A percentile compares a stretch with the other conserved stretches of the same genome.
Evolutionary conservation across 257 asterid species (phyloP).

Genomic region (Lavandula angustifolia): DNA sequence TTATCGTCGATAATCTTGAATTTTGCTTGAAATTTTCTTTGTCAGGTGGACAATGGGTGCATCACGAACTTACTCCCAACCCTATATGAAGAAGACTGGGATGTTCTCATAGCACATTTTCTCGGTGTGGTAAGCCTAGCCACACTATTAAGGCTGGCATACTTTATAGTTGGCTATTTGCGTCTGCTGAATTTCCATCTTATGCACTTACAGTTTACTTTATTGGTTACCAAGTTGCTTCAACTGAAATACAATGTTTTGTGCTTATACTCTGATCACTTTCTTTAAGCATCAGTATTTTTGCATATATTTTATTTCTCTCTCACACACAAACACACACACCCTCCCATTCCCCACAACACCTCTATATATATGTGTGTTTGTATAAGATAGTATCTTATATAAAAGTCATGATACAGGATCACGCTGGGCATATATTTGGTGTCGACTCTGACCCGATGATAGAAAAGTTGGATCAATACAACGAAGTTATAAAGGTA

Average conservation of each 20-base stretch:
- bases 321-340: background rate
- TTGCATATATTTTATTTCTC: background rate
- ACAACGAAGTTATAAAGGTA: conserved; percentile 76
- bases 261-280: conserved; percentile 5
- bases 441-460: conserved; percentile 87
- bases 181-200: no score
- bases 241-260: background rate
- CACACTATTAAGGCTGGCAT: background rate
- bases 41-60: conserved; percentile 94
- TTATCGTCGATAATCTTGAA: background rate
- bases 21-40: conserved; percentile 33
- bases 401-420: conserved; percentile 48
- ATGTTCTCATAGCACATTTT: conserved; percentile 94
- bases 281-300: background rate
- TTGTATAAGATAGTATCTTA: background rate
- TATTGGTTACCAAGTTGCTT: background rate
- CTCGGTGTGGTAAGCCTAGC: conserved; percentile 81
- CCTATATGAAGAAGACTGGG: conserved; percentile 79
- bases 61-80: conserved; percentile 71
- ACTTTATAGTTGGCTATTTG: conserved; percentile 9
- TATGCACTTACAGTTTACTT: no score
- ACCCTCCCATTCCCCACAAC: background rate
- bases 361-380: no score
- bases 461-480: conserved; percentile 85
- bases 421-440: conserved; percentile 97